phyloP scores from a whole-genome alignment of 176 grass and related monocot species.

The Areca catechu region DNA sequence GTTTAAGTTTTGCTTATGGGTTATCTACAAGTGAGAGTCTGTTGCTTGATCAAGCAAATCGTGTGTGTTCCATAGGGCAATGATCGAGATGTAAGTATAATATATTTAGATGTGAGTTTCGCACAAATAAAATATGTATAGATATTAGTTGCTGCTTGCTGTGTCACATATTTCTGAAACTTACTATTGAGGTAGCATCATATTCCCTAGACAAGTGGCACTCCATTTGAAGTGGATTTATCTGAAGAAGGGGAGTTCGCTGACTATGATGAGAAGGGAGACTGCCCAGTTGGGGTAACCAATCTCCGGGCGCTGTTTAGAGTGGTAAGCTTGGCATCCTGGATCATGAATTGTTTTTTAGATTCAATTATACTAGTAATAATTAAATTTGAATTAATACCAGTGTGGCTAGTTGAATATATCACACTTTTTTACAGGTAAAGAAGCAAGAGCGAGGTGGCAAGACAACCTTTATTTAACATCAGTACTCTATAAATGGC shows the following conservation, averaged over 20 bases:
- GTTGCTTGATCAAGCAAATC: no score
- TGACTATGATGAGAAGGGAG: conserved; percentile 84
- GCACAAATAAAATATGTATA: no score
- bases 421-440: conserved; percentile 9
- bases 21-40: no score
- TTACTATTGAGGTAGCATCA: no score
- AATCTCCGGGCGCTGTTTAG: conserved; percentile 64
- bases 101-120: no score
- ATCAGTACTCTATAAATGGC: no score
- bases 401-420: neutral
- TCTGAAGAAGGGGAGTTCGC: conserved; percentile 76
- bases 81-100: no score
- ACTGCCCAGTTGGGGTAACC: conserved; percentile 54
- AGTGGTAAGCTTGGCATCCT: conserved; percentile 47
- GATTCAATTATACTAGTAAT: neutral
- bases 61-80: no score
- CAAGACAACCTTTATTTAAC: conserved; percentile 21
- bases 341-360: neutral
- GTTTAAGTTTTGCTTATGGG: no score
- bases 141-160: no score
- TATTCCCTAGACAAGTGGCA: conserved; percentile 36
- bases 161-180: no score
- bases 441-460: conserved; percentile 23
- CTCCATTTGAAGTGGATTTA: conserved; percentile 68
- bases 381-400: conserved; percentile 22